These are phyloP conservation scores for Candida alai DNA, from an alignment of 805 yeast species.

Conservation along the genomic window DNA sequence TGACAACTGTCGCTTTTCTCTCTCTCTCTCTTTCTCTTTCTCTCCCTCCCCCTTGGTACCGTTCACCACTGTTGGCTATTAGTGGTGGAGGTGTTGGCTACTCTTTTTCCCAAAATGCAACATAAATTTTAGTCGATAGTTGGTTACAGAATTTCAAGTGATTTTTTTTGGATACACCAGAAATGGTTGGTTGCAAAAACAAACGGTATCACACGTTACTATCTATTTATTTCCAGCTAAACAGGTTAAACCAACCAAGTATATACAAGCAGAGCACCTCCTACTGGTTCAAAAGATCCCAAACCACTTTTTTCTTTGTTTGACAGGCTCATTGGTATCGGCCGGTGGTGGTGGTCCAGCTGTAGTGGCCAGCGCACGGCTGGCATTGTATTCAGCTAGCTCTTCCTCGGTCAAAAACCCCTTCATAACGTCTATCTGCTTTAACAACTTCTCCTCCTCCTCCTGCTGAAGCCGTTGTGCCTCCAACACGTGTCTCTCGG, in stretches of 20 bases:
- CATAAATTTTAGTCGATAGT: no score
- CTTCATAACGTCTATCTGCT: conserved; percentile 27
- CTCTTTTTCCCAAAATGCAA: no score
- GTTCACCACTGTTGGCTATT: no score
- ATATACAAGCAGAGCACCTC: conserved; percentile 1
- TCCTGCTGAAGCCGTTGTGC: conserved; percentile 70
- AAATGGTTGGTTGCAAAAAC: no score
- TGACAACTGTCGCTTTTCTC: no score
- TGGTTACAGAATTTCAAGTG: no score
- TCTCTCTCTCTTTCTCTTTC: no score
- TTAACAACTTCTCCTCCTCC: conserved; percentile 50
- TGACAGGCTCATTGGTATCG: not conserved
- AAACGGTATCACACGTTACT: not conserved
- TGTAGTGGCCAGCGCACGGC: not conserved
- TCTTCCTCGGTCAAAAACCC: conserved; percentile 15
- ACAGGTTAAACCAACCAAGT: no score
- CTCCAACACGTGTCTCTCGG: conserved; percentile 66
- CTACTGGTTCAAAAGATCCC: conserved; percentile 15
- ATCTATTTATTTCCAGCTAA: no score
- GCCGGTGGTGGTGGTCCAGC: not conserved
- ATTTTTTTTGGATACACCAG: no score
- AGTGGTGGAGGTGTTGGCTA: no score
- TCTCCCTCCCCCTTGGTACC: no score
- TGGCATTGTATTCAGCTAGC: conserved; percentile 2
- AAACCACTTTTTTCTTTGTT: conserved; percentile 27